phyloP scores from a whole-genome alignment of 192 early-diverging fungal species.

The Coemansia sp. region DNA sequence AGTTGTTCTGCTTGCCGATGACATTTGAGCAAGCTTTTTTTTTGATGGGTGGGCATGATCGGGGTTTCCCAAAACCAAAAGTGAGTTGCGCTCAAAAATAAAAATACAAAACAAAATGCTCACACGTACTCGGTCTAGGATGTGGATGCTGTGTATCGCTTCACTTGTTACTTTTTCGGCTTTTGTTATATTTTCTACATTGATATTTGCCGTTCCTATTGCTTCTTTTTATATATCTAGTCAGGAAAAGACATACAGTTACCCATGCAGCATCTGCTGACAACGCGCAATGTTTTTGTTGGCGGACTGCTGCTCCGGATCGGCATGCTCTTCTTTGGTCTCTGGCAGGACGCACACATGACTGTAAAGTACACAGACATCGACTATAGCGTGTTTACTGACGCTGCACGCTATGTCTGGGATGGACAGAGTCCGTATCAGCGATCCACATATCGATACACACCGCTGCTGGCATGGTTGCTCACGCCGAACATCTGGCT shows the following conservation, averaged over 20 bases:
- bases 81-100: too few species aligned
- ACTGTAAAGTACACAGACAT: constrained; percentile 98
- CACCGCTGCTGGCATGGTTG: constrained; percentile 88
- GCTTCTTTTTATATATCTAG: background rate
- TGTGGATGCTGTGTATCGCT: too few species aligned
- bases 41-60: too few species aligned
- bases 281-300: constrained; percentile 30
- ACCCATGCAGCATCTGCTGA: constrained; percentile 21
- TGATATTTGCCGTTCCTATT: too few species aligned
- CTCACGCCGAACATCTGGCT: constrained; percentile 82
- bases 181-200: background rate
- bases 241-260: background rate
- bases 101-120: too few species aligned
- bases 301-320: constrained; percentile 61
- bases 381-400: constrained; percentile 95
- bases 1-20: too few species aligned
- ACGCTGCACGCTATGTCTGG: constrained; percentile 82
- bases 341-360: constrained; percentile 84
- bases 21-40: too few species aligned
- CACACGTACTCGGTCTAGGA: too few species aligned
- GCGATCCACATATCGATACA: constrained; percentile 96
- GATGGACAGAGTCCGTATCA: constrained; percentile 77
- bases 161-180: too few species aligned
- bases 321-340: constrained; percentile 75
- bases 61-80: too few species aligned